Evolutionary conservation across 805 yeast genomes (phyloP).

Genomic region (Suhomyces emberorum): DNA sequence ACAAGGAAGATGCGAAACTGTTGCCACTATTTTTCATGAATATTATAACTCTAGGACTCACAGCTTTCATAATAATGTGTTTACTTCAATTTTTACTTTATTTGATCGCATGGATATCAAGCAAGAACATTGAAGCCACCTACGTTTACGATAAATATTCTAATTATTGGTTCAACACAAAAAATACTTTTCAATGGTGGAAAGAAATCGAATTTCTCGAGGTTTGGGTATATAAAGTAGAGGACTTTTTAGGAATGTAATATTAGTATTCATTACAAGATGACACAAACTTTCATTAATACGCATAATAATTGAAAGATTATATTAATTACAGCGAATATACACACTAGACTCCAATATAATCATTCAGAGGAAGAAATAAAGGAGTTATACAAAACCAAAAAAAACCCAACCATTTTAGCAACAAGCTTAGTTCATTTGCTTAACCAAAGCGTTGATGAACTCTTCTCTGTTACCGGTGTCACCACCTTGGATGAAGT

Average conservation of each 20-base stretch:
- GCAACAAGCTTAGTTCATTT: constrained; percentile 68
- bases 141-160: constrained; percentile 14
- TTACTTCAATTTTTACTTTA: constrained; percentile 15
- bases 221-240: constrained; percentile 18
- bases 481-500: constrained; percentile 97
- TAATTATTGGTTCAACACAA: constrained; percentile 7
- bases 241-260: constrained; percentile 1
- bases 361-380: constrained; percentile 8
- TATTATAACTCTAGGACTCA: constrained; percentile 18
- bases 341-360: constrained; percentile 1
- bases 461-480: constrained; percentile 96
- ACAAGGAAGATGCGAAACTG: constrained; percentile 19
- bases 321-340: constrained; percentile 5
- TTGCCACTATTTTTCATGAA: constrained; percentile 19
- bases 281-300: no score
- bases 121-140: background rate
- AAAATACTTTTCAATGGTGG: constrained; percentile 26
- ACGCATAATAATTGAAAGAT: constrained; percentile 9
- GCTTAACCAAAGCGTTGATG: constrained; percentile 92
- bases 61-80: constrained; percentile 19
- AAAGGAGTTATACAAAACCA: constrained; percentile 7
- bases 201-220: constrained; percentile 30
- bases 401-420: constrained; percentile 4
- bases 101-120: constrained; percentile 8
- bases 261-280: no score